Conservation (phyloP, 2,329 filamentous ascomycete genomes). For the Trichoderma harzianum region DNA sequence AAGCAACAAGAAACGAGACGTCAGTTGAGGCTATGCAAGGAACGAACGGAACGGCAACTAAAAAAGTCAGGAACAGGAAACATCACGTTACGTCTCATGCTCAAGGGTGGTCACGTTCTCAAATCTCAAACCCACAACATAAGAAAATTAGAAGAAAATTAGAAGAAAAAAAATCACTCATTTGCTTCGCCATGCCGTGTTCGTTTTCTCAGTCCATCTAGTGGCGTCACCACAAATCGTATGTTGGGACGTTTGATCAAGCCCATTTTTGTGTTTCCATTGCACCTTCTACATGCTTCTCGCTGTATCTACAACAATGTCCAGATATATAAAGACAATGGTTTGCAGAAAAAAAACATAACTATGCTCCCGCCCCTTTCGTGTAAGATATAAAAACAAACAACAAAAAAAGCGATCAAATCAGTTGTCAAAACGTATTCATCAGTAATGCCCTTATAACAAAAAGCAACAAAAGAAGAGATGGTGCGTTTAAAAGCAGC, state of each 20-base stretch:
- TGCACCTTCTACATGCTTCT: slow-evolving; percentile 2
- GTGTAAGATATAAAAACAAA: neutral
- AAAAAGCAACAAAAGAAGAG: neutral
- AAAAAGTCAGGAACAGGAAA: neutral
- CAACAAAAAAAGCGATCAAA: neutral
- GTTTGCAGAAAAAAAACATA: neutral
- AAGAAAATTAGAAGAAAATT: neutral
- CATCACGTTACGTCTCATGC: slow-evolving; percentile 4
- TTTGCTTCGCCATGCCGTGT: neutral
- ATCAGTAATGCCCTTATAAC: neutral
- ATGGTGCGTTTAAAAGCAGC: neutral
- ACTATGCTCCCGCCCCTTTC: neutral
- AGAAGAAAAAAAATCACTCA: neutral
- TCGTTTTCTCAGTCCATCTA: neutral
- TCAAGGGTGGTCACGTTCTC: neutral
- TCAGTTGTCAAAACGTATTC: neutral
- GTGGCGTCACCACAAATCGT: slow-evolving; percentile 8
- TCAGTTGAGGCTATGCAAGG: neutral
- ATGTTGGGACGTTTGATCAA: neutral
- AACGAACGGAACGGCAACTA: neutral
- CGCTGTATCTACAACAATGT: neutral
- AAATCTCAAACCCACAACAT: neutral
- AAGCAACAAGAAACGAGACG: neutral
- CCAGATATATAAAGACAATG: neutral
- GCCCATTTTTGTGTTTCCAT: neutral